Evolutionary conservation across 345 rosid species (phyloP), one percentile per base, ranked within the genome.

Genomic region (Tarenaya hassleriana): DNA sequence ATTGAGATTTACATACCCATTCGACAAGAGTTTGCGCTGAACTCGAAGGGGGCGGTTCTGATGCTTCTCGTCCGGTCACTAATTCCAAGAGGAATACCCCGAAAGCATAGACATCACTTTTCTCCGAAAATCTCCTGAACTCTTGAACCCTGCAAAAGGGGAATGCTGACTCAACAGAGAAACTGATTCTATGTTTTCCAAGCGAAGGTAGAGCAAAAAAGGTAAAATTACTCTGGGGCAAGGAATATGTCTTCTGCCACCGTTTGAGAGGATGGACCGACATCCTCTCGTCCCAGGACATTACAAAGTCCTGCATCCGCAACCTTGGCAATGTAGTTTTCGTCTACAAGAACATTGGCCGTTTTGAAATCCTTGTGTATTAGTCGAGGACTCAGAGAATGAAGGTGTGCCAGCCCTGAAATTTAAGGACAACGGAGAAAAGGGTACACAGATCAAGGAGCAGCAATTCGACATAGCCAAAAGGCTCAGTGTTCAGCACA

Each of bases 341-440:
- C 92, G 60, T 82, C 98, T 24, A 91, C 98, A 56, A 87, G 92
- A 66, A 87, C 98, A 37, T 87, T 91, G 50, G 84, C 85, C 0
- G 96, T 91, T 74, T 84, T 87, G 73, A 84, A 91, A 75, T 91
- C 77, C 68, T 87, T 91, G 61, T 91, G 98, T 48, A 87, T 34
- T 69, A 87, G 64, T 16, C 92, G 75, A 39, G 96, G 98, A 61
- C 83, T 82, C 59, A 79, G 50, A 1, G 92, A 78, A 56, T 91
- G 98, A 57, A 91, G 82, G 79, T 91, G 86, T 63, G 77, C 86
- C 83, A 91, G 66, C 61, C 98, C 98, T 91, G 85, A 45, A 67
- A 7, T 69, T 39, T 29, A 7, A 56, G 27, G 43, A 47, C n/a
- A n/a, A n/a, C 38, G 62, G 41, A 41, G 38, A 40, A 16, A 21